Base-by-base conservation (phyloP, 2,329 filamentous ascomycete species). In the Fusarium protoensiforme region DNA sequence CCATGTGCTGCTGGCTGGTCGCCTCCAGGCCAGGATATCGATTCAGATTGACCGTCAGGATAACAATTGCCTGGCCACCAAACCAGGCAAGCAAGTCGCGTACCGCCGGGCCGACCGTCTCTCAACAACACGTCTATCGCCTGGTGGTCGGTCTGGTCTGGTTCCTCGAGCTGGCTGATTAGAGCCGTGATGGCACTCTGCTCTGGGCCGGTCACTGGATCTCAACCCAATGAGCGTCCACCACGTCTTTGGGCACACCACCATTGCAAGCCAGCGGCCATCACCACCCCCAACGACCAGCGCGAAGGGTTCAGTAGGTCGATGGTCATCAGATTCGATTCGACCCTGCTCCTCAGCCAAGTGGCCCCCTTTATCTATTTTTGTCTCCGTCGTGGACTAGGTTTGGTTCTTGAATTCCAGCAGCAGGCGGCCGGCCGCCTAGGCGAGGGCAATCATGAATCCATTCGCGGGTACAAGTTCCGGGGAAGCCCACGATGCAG, bases 181-280 rank as follows among this genome's bases (percentile, higher is more conserved):
- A 61, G 57, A 60, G 57, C 64, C 56, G 64, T 64, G 61, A 74
- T 72, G 71, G 64, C 54, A 68, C 73, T 74, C 61, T 65, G 39
- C 39, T 74, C 76, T 77, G 72, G 74, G 61, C 73, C 73, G 67
- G 66, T 65, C 69, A 62, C 68, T 70, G 65, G 69, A 72, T 73
- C 59, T 67, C 57, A 76, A 78, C 66, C 80, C 80, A 81, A 81
- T 81, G 76, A 81, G 73, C 69, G 77, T 65, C 68, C 71, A 81
- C 80, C 80, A 81, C 80, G 80, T 81, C 80, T 81, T 35, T 73
- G 77, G 69, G 77, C 78, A 78, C 76, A 78, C 79, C 78, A 72
- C 72, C 65, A 70, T 68, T 66, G 68, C 77, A 67, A 76, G 46
- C 58, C 77, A 67, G 64, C 65, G 33, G 62, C 70, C 58, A 72